phyloP scores from a whole-genome alignment of 2,329 filamentous ascomycete species.

The Penicillium olsonii region DNA sequence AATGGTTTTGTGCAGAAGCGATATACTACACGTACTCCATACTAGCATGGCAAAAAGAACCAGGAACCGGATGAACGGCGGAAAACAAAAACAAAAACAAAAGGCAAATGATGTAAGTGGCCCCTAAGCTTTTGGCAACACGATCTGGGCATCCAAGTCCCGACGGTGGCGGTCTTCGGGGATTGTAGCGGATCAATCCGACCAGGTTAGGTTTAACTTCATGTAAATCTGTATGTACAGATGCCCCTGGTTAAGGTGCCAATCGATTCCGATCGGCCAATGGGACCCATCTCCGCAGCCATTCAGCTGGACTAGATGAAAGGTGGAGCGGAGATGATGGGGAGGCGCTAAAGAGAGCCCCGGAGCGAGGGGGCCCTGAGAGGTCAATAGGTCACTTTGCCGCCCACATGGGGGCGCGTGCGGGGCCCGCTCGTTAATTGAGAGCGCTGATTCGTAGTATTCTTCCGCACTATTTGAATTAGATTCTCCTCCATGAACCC shows the following conservation, averaged over 20 bases:
- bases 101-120: background rate
- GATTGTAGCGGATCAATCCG: background rate
- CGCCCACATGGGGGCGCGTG: background rate
- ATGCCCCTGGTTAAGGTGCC: background rate
- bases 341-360: too few species aligned
- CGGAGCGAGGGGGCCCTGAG: background rate
- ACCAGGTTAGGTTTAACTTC: background rate
- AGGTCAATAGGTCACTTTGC: background rate
- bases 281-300: background rate
- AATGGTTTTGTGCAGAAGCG: too few species aligned
- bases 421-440: background rate
- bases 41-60: too few species aligned
- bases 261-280: conserved; percentile 2
- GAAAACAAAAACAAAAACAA: background rate
- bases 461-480: conserved; percentile 1
- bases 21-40: too few species aligned
- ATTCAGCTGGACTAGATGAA: background rate
- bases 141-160: background rate
- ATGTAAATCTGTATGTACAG: too few species aligned
- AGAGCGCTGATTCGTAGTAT: conserved; percentile 1
- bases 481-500: background rate
- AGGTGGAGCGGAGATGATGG: background rate
- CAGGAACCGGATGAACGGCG: background rate
- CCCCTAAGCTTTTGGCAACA: background rate
- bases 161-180: background rate